Evolutionary conservation across 192 early-diverging fungal species (phyloP).

Genomic region (Coemansia sp.): DNA sequence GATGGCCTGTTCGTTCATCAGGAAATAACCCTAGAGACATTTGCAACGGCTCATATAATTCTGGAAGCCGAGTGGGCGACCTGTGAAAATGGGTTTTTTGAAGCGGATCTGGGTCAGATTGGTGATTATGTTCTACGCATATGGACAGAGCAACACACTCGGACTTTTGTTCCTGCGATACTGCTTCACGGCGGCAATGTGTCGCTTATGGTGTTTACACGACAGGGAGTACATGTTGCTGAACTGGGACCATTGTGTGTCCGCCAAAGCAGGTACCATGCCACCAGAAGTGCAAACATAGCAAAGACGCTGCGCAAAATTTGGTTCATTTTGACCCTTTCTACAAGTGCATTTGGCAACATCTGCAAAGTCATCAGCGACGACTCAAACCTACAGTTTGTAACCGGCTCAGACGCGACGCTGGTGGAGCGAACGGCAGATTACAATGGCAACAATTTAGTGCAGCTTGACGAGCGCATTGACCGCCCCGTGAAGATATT

Average conservation of each 20-base stretch:
- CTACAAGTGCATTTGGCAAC: neutral
- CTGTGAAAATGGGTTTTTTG: neutral
- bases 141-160: constrained; percentile 16
- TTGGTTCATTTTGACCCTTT: neutral
- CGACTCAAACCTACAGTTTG: neutral
- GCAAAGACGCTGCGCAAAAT: neutral
- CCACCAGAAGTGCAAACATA: neutral
- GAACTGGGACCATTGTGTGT: constrained; percentile 8
- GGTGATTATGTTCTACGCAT: constrained; percentile 17
- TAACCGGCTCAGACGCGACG: neutral
- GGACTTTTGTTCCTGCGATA: constrained; percentile 12
- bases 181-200: constrained; percentile 14
- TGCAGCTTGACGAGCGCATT: neutral
- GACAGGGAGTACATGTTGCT: neutral
- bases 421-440: neutral
- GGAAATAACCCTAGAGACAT: neutral
- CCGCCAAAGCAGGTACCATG: no score
- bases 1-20: neutral
- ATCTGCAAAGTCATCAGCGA: neutral
- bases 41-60: neutral
- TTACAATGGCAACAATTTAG: neutral
- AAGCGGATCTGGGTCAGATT: constrained; percentile 21
- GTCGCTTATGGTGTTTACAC: constrained; percentile 22
- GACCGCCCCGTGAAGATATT: neutral
- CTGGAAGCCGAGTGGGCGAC: neutral